Evolutionary conservation across 2,329 filamentous ascomycete species (phyloP), one percentile per base, ranked within the genome.

Genomic region (Cytospora leucostoma): DNA sequence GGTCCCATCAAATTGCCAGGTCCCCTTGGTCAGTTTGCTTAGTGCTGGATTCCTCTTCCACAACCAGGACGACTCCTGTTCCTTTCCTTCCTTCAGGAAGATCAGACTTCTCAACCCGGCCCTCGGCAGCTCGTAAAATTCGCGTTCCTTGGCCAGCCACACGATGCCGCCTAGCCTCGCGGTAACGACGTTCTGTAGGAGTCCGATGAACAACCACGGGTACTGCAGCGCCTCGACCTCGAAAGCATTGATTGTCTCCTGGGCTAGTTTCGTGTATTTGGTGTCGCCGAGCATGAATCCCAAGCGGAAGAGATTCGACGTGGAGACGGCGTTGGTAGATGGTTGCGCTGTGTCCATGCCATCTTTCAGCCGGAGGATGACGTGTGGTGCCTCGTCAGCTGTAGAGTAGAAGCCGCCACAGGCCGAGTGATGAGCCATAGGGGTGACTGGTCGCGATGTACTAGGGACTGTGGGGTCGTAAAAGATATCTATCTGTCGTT

Each of bases 301-400:
- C 4, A 98, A 84, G 0, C 92, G 88, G 76, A 95, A 90, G n/a
- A 98, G 80, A 72, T 98, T 98, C 17, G 86, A 84, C 0, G 92
- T 91, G n/a, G 90, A 90, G 7, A 94, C 85, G 47, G 92, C 92
- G 73, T 99, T 99, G 58, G 91, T 90, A 0, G 92, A 95, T 0
- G 95, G 95, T 65, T 95, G 89, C 1, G 92, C 89, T 6, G 92
- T 92, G 75, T 99, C 95, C 84, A 97, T 97, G 67, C 93, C 95
- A 67, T 96, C 92, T 77, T 99, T 99, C 56, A 97, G 84, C 32
- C 94, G 89, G 65, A 98, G 85, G 64, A 97, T 88, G 34, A 89
- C 84, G 70, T 93, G 86, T 0, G 87, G 79, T 11, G 88, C 86
- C 50, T 82, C 76, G 13, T 80, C 77, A 5, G 82, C 78, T 1